Conservation (phyloP, 2,329 filamentous ascomycete genomes). For the Cercospora citrullina region DNA sequence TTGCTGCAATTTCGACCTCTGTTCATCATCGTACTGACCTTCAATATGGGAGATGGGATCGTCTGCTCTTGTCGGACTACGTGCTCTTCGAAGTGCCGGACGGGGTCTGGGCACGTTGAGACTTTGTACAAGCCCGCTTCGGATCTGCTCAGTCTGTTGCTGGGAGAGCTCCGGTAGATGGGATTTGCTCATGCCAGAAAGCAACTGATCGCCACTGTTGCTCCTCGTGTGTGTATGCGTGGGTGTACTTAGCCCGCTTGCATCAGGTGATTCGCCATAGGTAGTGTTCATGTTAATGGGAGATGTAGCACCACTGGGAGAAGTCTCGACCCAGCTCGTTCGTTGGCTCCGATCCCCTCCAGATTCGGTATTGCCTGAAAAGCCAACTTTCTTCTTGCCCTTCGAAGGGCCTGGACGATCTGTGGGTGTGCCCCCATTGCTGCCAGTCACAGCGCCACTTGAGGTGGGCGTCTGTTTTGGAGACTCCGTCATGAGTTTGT, state of each 20-base stretch:
- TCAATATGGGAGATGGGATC: conserved; percentile 27
- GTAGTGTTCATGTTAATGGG: conserved; percentile 20
- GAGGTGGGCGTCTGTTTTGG: conserved; percentile 17
- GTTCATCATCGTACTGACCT: conserved; percentile 28
- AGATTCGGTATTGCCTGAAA: conserved; percentile 23
- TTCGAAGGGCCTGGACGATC: conserved; percentile 18
- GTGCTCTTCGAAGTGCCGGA: conserved; percentile 33
- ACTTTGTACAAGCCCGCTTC: conserved; percentile 29
- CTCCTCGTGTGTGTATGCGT: conserved; percentile 19
- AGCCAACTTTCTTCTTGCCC: conserved; percentile 33
- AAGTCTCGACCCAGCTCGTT: conserved; percentile 23
- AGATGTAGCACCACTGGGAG: conserved; percentile 18
- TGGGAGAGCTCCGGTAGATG: conserved; percentile 36
- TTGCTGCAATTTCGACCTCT: conserved; percentile 26
- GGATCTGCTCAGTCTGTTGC: conserved; percentile 36
- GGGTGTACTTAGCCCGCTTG: conserved; percentile 27
- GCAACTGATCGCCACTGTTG: conserved; percentile 24
- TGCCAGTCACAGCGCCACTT: conserved; percentile 24
- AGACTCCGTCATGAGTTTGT: conserved; percentile 10
- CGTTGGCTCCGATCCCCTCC: conserved; percentile 21
- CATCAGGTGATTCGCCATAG: conserved; percentile 20
- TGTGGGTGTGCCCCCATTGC: conserved; percentile 22
- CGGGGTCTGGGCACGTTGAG: conserved; percentile 32
- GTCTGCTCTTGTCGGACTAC: conserved; percentile 18
- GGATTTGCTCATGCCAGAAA: conserved; percentile 26